phyloP scores from a whole-genome alignment of 1,284 basidiomycete genomes.

The Rhodotorula sp. region DNA sequence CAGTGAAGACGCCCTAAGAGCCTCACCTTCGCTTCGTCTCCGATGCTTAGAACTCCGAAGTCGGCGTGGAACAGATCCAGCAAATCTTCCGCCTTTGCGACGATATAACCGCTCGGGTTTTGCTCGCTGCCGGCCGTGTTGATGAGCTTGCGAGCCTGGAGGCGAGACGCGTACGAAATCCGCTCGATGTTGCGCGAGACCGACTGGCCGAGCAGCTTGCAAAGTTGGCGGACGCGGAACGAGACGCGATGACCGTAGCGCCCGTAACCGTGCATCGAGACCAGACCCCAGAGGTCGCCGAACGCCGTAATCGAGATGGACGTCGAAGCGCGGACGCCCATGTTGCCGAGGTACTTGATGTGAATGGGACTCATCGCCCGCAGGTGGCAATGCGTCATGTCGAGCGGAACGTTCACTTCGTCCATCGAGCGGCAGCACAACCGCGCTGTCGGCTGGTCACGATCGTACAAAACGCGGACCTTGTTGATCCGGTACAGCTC shows the following conservation, averaged over 20 bases:
- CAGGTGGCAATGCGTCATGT: constrained; percentile 84
- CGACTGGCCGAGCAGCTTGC: constrained; percentile 71
- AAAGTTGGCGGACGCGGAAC: constrained; percentile 47
- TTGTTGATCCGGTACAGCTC: constrained; percentile 65
- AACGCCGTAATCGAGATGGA: constrained; percentile 85
- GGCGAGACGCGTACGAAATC: constrained; percentile 71
- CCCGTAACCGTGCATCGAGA: constrained; percentile 81
- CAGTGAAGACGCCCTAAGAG: constrained; percentile 25
- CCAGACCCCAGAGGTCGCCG: constrained; percentile 77
- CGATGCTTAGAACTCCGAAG: constrained; percentile 78
- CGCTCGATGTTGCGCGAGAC: constrained; percentile 82
- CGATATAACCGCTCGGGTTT: constrained; percentile 78
- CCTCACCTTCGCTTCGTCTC: constrained; percentile 65
- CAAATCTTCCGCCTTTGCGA: constrained; percentile 80
- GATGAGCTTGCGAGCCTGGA: constrained; percentile 77
- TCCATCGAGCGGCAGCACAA: constrained; percentile 65
- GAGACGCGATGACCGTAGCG: constrained; percentile 45
- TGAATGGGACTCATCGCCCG: constrained; percentile 89
- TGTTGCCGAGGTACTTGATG: constrained; percentile 72
- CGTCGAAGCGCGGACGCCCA: constrained; percentile 78
- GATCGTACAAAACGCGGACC: constrained; percentile 76
- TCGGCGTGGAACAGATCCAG: constrained; percentile 80
- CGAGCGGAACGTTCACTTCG: constrained; percentile 70
- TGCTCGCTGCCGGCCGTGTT: constrained; percentile 70
- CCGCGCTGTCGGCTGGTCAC: constrained; percentile 71